A percentile compares a stretch with the other conserved stretches of the same genome.
Conservation (phyloP, 805 yeast genomes). For the Torulaspora gathmanii region DNA sequence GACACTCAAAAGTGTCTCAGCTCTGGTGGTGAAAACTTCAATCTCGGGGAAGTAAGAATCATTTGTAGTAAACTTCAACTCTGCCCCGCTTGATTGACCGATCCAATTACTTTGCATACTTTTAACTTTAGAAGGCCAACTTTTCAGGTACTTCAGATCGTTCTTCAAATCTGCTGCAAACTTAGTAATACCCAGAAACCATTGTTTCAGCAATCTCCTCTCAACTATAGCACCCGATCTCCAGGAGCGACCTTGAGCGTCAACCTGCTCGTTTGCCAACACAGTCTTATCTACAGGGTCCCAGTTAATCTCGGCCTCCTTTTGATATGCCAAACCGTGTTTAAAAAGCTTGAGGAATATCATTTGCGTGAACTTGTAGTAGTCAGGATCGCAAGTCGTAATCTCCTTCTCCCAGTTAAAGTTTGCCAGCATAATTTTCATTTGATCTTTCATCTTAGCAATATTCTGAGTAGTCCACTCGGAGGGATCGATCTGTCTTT, state of each 20-base stretch:
- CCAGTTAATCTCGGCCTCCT: conserved; percentile 91
- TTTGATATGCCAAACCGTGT: conserved; percentile 78
- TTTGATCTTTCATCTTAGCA: conserved; percentile 78
- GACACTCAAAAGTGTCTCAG: conserved; percentile 80
- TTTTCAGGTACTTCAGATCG: conserved; percentile 56
- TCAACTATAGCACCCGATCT: conserved; percentile 95
- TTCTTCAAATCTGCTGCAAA: conserved; percentile 62
- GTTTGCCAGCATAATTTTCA: conserved; percentile 70
- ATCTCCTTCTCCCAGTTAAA: conserved; percentile 94
- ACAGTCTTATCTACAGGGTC: conserved; percentile 96
- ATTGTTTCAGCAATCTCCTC: conserved; percentile 72
- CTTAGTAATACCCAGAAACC: conserved; percentile 89
- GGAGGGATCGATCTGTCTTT: conserved; percentile 70
- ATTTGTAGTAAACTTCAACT: conserved; percentile 47
- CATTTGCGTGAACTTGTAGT: conserved; percentile 90
- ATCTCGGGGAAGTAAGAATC: conserved; percentile 31
- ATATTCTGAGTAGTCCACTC: conserved; percentile 82
- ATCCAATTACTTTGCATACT: conserved; percentile 94
- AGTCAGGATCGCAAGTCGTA: conserved; percentile 79
- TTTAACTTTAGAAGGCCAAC: conserved; percentile 89
- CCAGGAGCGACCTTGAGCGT: conserved; percentile 87
- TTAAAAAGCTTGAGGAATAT: conserved; percentile 69
- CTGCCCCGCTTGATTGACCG: conserved; percentile 80
- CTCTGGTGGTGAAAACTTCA: conserved; percentile 76
- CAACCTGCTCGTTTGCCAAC: conserved; percentile 95